Conservation (phyloP, 2,329 filamentous ascomycete species). For the Hypoxylon rubiginosum region DNA sequence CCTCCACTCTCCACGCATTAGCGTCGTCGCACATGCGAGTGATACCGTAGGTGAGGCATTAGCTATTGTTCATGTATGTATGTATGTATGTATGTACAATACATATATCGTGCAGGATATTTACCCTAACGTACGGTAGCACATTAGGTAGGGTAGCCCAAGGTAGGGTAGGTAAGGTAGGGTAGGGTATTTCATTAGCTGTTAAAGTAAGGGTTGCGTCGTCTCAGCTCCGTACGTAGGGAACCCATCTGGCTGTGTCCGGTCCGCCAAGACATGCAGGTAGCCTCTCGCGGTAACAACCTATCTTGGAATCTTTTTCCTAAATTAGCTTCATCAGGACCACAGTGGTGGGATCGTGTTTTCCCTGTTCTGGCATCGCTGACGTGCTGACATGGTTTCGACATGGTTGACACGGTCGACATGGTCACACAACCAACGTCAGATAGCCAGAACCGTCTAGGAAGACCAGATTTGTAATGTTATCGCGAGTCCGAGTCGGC, state of each 20-base stretch:
- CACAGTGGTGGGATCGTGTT: constrained; percentile 41
- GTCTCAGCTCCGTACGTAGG: constrained; percentile 8
- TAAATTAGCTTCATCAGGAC: constrained; percentile 36
- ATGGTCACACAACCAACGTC: constrained; percentile 30
- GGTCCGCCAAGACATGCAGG: constrained; percentile 44
- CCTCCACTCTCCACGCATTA: constrained; percentile 24
- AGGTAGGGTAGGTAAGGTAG: too few relatives aligned
- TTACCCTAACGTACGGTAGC: neutral
- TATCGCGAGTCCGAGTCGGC: constrained; percentile 11
- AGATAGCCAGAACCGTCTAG: constrained; percentile 5
- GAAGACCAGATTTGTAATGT: constrained; percentile 20
- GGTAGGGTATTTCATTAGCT: constrained; percentile 13
- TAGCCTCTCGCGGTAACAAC: constrained; percentile 39
- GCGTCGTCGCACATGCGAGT: constrained; percentile 37
- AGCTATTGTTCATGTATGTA: constrained; percentile 14
- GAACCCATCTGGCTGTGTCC: constrained; percentile 25
- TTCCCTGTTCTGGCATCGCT: constrained; percentile 21
- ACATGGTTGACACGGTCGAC: constrained; percentile 1
- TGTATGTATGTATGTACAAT: constrained; percentile 21
- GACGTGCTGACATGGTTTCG: constrained; percentile 19
- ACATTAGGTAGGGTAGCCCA: neutral
- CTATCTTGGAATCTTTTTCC: constrained; percentile 15
- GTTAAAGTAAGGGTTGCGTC: constrained; percentile 10
- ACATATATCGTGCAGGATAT: constrained; percentile 14
- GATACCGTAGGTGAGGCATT: constrained; percentile 40